Conservation (phyloP, 1,139 yeast species). For the Suhomyces atakaporum region DNA sequence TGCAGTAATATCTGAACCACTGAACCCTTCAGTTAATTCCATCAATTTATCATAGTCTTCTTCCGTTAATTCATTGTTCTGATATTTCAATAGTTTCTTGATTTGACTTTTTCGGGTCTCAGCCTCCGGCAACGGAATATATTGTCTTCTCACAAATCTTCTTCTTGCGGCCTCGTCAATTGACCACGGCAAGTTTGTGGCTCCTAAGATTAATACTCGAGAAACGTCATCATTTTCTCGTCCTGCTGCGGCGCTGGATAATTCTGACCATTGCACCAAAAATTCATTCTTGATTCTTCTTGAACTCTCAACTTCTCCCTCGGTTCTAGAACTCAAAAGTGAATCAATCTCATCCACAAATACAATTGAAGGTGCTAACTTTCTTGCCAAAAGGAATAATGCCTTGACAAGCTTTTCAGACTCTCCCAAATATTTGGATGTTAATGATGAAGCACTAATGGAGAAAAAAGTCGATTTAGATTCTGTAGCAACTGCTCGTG, state of each 20-base stretch:
- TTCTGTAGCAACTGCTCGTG: constrained; percentile 96
- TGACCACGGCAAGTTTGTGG: constrained; percentile 97
- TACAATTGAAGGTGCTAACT: constrained; percentile 88
- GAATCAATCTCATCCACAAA: constrained; percentile 98
- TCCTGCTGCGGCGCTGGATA: constrained; percentile 80
- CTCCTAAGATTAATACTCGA: constrained; percentile 89
- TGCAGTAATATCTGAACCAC: constrained; percentile 95
- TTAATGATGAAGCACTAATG: constrained; percentile 87
- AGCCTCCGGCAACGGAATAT: constrained; percentile 90
- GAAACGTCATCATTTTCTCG: constrained; percentile 32
- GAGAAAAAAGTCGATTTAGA: constrained; percentile 92
- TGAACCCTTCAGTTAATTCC: constrained; percentile 71
- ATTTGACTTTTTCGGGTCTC: constrained; percentile 80
- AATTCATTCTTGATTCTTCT: constrained; percentile 93
- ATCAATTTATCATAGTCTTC: constrained; percentile 64
- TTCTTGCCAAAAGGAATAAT: constrained; percentile 79
- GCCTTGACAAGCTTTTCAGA: constrained; percentile 93
- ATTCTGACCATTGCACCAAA: constrained; percentile 92
- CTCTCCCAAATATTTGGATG: constrained; percentile 91
- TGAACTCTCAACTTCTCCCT: constrained; percentile 90
- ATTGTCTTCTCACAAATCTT: constrained; percentile 89
- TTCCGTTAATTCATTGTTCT: constrained; percentile 69
- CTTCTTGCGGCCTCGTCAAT: constrained; percentile 98
- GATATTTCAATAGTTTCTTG: constrained; percentile 66
- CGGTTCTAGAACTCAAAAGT: constrained; percentile 76